phyloP scores from a whole-genome alignment of 257 asterid genomes.

The Solanum chmielewskii region DNA sequence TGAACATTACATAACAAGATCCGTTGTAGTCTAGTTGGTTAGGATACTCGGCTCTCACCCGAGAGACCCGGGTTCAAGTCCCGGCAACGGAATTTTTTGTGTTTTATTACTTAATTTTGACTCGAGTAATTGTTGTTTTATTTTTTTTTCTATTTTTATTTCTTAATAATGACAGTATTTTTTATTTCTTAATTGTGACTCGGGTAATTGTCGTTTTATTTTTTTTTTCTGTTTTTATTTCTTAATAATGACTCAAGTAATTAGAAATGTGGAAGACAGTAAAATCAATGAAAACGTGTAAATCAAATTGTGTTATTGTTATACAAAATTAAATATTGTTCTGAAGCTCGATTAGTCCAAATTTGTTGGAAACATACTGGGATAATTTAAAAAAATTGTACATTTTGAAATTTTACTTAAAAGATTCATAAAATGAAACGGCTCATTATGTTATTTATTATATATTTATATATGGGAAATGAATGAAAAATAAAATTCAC shows the following conservation, averaged over 20 bases:
- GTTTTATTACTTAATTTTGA: too few species aligned
- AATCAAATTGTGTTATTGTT: neutral
- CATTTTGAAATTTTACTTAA: neutral
- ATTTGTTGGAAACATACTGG: neutral
- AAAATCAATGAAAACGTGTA: too few species aligned
- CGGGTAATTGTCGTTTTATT: too few species aligned
- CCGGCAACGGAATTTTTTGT: conserved; percentile 44
- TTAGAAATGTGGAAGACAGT: too few species aligned
- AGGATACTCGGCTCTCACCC: conserved; percentile 99
- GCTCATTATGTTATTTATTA: conserved; percentile 1
- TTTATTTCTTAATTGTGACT: too few species aligned
- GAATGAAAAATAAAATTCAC: neutral
- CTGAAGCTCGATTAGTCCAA: neutral
- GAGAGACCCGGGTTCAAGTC: conserved; percentile 94
- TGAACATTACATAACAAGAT: neutral
- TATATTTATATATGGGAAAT: neutral
- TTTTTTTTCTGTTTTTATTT: too few species aligned
- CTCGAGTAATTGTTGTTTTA: too few species aligned
- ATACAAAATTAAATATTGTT: neutral
- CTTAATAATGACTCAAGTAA: too few species aligned
- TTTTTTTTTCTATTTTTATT: too few species aligned
- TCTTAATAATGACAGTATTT: too few species aligned
- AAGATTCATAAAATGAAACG: conserved; percentile 6
- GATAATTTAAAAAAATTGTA: neutral
- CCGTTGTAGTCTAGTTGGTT: conserved; percentile 99